phyloP scores from a whole-genome alignment of 176 grass and related monocot species.

The Oryza meyeriana region DNA sequence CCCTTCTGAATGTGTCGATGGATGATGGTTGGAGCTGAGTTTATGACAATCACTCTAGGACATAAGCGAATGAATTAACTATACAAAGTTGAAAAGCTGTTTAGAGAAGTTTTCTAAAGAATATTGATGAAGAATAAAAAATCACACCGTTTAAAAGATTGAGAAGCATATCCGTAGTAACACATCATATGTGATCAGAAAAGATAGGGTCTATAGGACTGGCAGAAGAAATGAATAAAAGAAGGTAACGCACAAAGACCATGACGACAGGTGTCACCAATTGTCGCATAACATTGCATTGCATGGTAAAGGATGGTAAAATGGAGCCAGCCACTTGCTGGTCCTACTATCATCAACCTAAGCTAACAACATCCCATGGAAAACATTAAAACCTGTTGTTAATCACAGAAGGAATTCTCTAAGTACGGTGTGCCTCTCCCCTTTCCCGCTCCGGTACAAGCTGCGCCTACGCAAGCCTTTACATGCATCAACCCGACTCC shows the following conservation, averaged over 20 bases:
- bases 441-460: slow-evolving; percentile 25
- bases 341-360: background rate
- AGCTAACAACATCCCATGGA: background rate
- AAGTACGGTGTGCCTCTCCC: slow-evolving; percentile 14
- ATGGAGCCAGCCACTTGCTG: background rate
- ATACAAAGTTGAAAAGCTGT: too few species aligned
- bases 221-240: background rate
- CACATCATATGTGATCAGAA: too few species aligned
- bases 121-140: too few species aligned
- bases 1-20: too few species aligned
- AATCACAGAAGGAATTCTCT: slow-evolving; percentile 27
- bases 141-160: too few species aligned
- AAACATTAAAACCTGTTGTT: background rate
- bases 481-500: background rate
- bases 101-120: too few species aligned
- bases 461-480: slow-evolving; percentile 1
- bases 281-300: background rate
- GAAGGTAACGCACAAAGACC: background rate
- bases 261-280: background rate
- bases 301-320: background rate
- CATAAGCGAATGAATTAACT: too few species aligned
- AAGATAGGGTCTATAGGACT: too few species aligned
- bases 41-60: too few species aligned
- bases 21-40: too few species aligned
- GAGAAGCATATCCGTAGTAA: too few species aligned